Evolutionary conservation across 139 green algal species (phyloP).

Genomic region (Ettlia oleoabundans): DNA sequence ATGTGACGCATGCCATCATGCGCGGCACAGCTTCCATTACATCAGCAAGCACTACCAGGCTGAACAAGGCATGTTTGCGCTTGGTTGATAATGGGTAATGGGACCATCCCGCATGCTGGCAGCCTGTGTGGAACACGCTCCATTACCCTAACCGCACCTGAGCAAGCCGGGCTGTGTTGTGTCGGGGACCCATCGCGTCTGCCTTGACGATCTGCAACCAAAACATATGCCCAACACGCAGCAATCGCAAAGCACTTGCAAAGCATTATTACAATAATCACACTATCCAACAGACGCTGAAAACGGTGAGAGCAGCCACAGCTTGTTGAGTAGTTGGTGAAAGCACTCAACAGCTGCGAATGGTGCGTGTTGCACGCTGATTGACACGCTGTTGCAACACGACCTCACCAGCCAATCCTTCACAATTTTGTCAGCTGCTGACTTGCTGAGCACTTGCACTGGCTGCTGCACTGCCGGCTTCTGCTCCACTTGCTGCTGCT

Average conservation of each 20-base stretch:
- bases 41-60: background rate
- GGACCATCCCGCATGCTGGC: background rate
- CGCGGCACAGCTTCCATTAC: background rate
- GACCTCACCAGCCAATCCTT: conserved; percentile 24
- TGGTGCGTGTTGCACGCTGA: no score
- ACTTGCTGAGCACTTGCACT: background rate
- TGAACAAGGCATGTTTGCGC: no score
- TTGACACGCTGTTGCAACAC: background rate
- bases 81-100: no score
- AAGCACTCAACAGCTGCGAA: no score
- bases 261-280: background rate
- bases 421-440: background rate
- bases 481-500: background rate
- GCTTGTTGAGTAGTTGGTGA: no score
- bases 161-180: conserved; percentile 42
- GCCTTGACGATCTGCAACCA: conserved; percentile 57
- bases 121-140: background rate
- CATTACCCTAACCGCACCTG: background rate
- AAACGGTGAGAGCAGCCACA: no score
- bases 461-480: background rate
- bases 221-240: background rate
- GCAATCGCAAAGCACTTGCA: background rate
- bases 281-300: background rate
- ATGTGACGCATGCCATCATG: background rate
- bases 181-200: conserved; percentile 61